Conservation (phyloP, 257 asterid species). For the Agastache rugosa region DNA sequence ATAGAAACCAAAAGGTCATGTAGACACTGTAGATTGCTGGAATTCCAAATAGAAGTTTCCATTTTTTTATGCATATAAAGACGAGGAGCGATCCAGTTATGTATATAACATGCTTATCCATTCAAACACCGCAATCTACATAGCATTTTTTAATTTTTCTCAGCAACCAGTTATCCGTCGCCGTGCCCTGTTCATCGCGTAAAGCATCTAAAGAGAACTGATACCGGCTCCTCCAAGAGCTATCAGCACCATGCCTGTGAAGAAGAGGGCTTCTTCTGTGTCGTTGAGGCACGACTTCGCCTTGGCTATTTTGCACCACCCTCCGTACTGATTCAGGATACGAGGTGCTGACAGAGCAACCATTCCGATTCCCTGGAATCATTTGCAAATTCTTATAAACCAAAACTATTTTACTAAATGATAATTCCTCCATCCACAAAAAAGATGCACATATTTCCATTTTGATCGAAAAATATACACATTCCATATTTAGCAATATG, state of each 20-base stretch:
- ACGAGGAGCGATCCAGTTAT: conserved; percentile 1
- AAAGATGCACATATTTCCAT: too few species aligned
- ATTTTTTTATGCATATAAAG: conserved; percentile 38
- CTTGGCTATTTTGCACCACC: conserved; percentile 44
- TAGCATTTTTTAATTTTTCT: accelerated
- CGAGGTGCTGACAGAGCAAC: conserved; percentile 67
- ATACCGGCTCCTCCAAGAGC: conserved; percentile 64
- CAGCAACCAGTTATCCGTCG: neutral
- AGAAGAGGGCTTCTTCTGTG: conserved; percentile 56
- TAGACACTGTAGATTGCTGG: conserved; percentile 52
- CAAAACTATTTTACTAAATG: too few species aligned
- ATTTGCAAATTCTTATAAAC: too few species aligned
- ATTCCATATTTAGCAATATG: too few species aligned
- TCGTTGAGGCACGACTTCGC: conserved; percentile 40
- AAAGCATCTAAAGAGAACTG: conserved; percentile 46
- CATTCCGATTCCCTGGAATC: conserved; percentile 55
- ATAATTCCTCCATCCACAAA: too few species aligned
- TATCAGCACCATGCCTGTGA: conserved; percentile 52
- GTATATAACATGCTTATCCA: neutral
- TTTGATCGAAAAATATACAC: too few species aligned
- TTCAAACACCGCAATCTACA: neutral
- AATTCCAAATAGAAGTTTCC: conserved; percentile 61
- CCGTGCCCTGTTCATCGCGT: neutral
- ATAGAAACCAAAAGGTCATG: conserved; percentile 43
- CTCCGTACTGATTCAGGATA: conserved; percentile 44